Base-by-base conservation (phyloP, 2,329 filamentous ascomycete species). In the Paecilomyces fulvus region DNA sequence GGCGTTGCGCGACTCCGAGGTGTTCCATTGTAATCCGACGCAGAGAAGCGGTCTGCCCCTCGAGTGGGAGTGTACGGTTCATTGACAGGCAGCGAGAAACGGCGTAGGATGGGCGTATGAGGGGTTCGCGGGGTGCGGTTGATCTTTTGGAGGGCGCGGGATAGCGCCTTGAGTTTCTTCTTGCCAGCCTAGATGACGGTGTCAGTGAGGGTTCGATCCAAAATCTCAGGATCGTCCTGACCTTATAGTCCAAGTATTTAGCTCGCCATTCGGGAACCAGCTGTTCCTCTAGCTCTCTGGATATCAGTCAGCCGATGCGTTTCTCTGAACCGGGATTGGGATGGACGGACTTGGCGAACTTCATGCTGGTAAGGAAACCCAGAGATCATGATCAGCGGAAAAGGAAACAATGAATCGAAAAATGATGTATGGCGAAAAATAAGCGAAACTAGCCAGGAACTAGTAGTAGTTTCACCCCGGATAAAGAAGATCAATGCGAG, bases 221-320 rank as follows among this genome's bases (percentile, higher is more conserved):
- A 20, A 25, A 55, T n/a, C 28, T 20, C 20, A 30, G 48, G 51
- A 21, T 48, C 63, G 52, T 56, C 56, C 72, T 55, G 56, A 85
- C 85, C 80, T 95, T 96, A 80, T 97, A 97, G 74, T 96, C 85
- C 64, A 97, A 82, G 73, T 96, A 97, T 73, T 96, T 95, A 71
- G 86, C 83, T 67, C 89, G 85, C 92, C 92, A 97, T 83, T 97
- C 92, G 69, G 92, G 92, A 61, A 96, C 90, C 55, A 91, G 83
- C 66, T 95, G 89, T 68, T 88, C 83, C 69, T 96, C 90, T 60
- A 96, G 81, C 76, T 95, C 90, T 69, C 82, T 84, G 58, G 9
- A 23, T 58, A 51, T 21, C 46, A n/a, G 43, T 49, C 12, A 31
- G 48, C 23, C 23, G 43, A 37, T 50, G 25, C 21, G 14, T 50